Percentiles rank a stretch among this genome's conserved stretches.
Conservation (phyloP, 192 early-diverging fungal species). For the Funneliformis geosporum region DNA sequence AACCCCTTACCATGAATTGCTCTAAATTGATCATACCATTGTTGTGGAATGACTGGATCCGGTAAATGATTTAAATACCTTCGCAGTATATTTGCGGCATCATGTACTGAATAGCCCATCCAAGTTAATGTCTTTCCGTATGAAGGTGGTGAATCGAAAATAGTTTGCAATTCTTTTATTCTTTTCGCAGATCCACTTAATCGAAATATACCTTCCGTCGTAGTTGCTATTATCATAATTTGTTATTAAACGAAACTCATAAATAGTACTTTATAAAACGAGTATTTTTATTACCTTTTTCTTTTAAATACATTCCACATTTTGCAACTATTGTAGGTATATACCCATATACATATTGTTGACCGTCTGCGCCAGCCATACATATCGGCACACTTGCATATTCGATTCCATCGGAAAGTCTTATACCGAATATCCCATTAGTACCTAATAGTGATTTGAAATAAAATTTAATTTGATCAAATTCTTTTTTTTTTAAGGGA, state of each 20-base stretch:
- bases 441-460: constrained; percentile 18
- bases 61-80: constrained; percentile 73
- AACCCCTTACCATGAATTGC: constrained; percentile 57
- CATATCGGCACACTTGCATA: constrained; percentile 47
- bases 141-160: constrained; percentile 63
- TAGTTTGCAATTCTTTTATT: constrained; percentile 64
- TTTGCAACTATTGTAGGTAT: constrained; percentile 50
- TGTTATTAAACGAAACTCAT: neutral
- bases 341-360: constrained; percentile 39
- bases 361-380: constrained; percentile 27
- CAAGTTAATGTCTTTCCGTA: constrained; percentile 68
- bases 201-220: constrained; percentile 74
- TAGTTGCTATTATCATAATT: constrained; percentile 40
- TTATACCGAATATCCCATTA: constrained; percentile 38
- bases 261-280: neutral
- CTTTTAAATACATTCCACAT: constrained; percentile 45
- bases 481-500: neutral
- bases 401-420: constrained; percentile 43
- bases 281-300: constrained; percentile 37
- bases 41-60: constrained; percentile 69
- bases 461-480: neutral
- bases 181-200: constrained; percentile 74
- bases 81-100: constrained; percentile 74
- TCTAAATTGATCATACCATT: constrained; percentile 66
- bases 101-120: constrained; percentile 73